phyloP scores from a whole-genome alignment of 2,329 filamentous ascomycete species.

The Aspergillus sp. region DNA sequence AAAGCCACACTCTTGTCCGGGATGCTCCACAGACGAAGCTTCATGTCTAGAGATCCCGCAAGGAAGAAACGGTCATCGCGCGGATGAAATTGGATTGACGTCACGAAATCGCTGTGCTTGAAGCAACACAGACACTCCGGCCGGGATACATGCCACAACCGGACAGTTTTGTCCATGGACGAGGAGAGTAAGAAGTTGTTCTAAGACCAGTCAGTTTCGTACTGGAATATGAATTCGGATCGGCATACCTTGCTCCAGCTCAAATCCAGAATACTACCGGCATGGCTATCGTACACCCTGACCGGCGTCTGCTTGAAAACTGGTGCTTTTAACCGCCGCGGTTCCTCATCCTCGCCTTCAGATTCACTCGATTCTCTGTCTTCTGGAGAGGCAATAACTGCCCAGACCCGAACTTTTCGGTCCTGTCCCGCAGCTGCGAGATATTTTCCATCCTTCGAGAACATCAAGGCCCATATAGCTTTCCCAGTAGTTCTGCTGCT shows the following conservation, averaged over 20 bases:
- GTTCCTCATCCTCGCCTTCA: slow-evolving; percentile 60
- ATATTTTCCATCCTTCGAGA: slow-evolving; percentile 88
- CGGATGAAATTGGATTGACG: slow-evolving; percentile 91
- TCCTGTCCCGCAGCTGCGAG: slow-evolving; percentile 92
- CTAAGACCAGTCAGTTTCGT: slow-evolving; percentile 29
- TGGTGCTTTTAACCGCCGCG: slow-evolving; percentile 74
- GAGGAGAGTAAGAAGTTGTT: slow-evolving; percentile 96
- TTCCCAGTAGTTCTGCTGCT: slow-evolving; percentile 46
- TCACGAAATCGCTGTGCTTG: slow-evolving; percentile 92
- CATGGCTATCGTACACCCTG: slow-evolving; percentile 80
- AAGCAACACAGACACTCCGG: slow-evolving; percentile 88
- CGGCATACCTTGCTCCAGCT: slow-evolving; percentile 85
- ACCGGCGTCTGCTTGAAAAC: slow-evolving; percentile 81
- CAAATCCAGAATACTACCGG: slow-evolving; percentile 80
- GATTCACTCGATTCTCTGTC: slow-evolving; percentile 74
- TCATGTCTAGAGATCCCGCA: slow-evolving; percentile 85
- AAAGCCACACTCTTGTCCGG: slow-evolving; percentile 93
- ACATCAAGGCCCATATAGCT: slow-evolving; percentile 89
- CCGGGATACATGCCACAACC: slow-evolving; percentile 86
- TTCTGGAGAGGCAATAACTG: slow-evolving; percentile 77
- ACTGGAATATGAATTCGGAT: background rate
- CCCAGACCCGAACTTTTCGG: slow-evolving; percentile 80
- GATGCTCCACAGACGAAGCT: slow-evolving; percentile 91
- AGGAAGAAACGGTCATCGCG: slow-evolving; percentile 95
- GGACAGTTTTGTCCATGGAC: slow-evolving; percentile 97